These are phyloP conservation scores for Aspergillus olivimuriae DNA, from an alignment of 495 filamentous ascomycete species.

Conservation along the genomic window DNA sequence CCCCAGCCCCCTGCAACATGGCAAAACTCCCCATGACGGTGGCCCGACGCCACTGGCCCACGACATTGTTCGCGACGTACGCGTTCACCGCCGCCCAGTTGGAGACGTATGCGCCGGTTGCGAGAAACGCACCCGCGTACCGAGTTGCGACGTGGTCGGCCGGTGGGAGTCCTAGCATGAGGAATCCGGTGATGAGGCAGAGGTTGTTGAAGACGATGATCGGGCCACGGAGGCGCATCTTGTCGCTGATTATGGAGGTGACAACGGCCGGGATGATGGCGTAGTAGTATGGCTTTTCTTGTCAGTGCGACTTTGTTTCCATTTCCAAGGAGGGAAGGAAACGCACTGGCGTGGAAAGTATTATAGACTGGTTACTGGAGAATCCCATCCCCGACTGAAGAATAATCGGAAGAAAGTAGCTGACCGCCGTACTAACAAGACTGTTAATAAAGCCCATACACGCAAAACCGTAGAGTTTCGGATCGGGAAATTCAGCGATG, in stretches of 20 bases:
- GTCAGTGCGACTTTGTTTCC: constrained; percentile 6
- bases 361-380: constrained; percentile 55
- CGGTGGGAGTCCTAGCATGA: constrained; percentile 60
- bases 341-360: constrained; percentile 60
- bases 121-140: constrained; percentile 68
- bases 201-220: constrained; percentile 69
- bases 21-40: constrained; percentile 64
- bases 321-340: background rate
- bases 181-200: constrained; percentile 64
- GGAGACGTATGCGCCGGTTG: constrained; percentile 70
- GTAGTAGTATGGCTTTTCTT: constrained; percentile 75
- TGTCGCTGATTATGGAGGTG: constrained; percentile 63
- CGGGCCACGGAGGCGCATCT: constrained; percentile 56
- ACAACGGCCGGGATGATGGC: constrained; percentile 64
- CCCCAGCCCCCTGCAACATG: too few species aligned
- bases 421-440: constrained; percentile 60
- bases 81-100: constrained; percentile 77
- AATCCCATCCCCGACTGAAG: constrained; percentile 68
- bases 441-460: constrained; percentile 70
- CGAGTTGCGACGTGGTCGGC: constrained; percentile 59
- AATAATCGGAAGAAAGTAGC: constrained; percentile 69
- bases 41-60: constrained; percentile 70
- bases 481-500: constrained; percentile 54
- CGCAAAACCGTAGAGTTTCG: constrained; percentile 68
- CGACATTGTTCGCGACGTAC: constrained; percentile 67